Base-by-base conservation (phyloP, 2,329 filamentous ascomycete species). In the Ceratocystis diversiconidia region DNA sequence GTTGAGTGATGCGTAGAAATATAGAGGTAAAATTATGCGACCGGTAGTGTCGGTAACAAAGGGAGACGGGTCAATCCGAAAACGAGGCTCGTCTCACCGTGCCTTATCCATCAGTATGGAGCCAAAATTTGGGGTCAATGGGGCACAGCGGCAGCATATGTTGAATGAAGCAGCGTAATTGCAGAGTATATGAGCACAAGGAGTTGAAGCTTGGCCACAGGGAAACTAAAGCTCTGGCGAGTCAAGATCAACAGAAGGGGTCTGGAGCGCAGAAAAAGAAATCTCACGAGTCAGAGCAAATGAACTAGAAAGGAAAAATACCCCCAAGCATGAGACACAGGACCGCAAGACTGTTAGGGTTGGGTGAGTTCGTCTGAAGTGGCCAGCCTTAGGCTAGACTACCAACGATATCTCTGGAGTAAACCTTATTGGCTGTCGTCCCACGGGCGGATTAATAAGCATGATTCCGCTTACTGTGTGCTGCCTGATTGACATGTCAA, bases 81-180 rank as follows among this genome's bases (percentile, higher is more conserved):
- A 65, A 67, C 60, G 63, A 65, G 60, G 41, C 48, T 30, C 25
- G 52, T 44, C 3, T 66, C 69, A 67, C 71, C 67, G 68, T 65
- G 67, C 69, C 68, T 69, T 41, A 15, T 41, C 36, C 36, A 15
- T 12, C 36, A 41, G 36, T 41, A 41, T 15, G 36, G 70, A 70
- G 70, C 69, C 68, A 67, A 43, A 19, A 60, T 69, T 68, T 65
- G 7, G 63, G 57, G 32, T 17, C 17, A 59, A 36, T 57, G 28
- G 28, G 52, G 50, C 19, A 25, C 15, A 57, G 22, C 17, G 6
- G 52, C 52, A 32, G 52, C 52, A 57, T 17, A 57, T 57, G 52
- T 57, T 57, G 28, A 57, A 57, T 57, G 15, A 57, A 57, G 28
- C 52, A 57, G 36, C 36, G 36, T 41, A 10, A 2, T 41, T 41